A percentile compares a stretch with the other conserved stretches of the same genome.
These are phyloP conservation scores for Vanrija sp. DNA, from an alignment of 1,284 basidiomycete species.

Conservation along the genomic window DNA sequence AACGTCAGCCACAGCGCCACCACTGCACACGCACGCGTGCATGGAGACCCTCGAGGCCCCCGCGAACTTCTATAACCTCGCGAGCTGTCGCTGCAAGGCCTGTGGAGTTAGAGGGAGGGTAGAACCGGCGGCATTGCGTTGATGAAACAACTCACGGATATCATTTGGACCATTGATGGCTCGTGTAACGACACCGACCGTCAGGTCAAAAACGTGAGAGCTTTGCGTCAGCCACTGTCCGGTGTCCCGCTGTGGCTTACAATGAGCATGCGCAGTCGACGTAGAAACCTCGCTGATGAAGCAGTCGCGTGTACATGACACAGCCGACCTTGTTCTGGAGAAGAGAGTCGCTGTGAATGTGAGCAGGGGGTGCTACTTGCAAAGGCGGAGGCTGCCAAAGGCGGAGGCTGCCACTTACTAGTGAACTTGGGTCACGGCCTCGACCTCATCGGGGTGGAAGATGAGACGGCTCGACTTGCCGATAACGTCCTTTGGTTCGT, in stretches of 20 bases:
- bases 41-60: background rate
- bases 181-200: constrained; percentile 22
- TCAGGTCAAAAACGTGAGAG: constrained; percentile 24
- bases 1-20: too few relatives aligned
- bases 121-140: background rate
- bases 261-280: constrained; percentile 27
- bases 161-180: constrained; percentile 25
- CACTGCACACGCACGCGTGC: too few relatives aligned
- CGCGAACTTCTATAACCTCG: constrained; percentile 34
- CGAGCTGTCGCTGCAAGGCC: constrained; percentile 34
- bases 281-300: constrained; percentile 35
- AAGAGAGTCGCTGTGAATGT: constrained; percentile 20
- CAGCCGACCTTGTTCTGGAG: constrained; percentile 28
- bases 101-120: background rate
- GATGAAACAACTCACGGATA: constrained; percentile 9
- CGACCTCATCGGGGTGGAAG: constrained; percentile 42
- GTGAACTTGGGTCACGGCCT: constrained; percentile 27
- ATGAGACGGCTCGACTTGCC: constrained; percentile 31
- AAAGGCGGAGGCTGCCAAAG: too few relatives aligned
- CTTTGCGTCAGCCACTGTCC: constrained; percentile 9
- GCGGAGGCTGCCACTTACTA: constrained; percentile 34
- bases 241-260: constrained; percentile 9
- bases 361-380: constrained; percentile 11
- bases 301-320: constrained; percentile 31
- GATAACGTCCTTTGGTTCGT: constrained; percentile 27